phyloP scores from a whole-genome alignment of 1,139 yeast genomes.

The Sugiyamaella grinbergsii region DNA sequence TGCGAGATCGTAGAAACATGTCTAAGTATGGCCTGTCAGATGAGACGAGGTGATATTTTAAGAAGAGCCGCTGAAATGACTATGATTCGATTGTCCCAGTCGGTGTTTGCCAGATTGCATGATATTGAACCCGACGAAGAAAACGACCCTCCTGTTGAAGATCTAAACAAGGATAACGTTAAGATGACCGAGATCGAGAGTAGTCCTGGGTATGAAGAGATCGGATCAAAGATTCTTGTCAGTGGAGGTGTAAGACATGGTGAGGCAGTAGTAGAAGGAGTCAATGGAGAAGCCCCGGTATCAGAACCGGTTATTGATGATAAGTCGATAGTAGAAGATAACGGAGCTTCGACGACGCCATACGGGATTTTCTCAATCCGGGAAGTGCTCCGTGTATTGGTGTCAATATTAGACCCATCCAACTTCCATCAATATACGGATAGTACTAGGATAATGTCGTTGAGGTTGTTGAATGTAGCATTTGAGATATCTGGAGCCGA shows the following conservation, averaged over 20 bases:
- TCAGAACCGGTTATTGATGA: constrained; percentile 1
- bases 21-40: constrained; percentile 88
- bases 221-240: constrained; percentile 28
- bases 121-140: constrained; percentile 54
- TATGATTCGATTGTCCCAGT: constrained; percentile 63
- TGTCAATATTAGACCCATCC: constrained; percentile 82
- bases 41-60: constrained; percentile 85
- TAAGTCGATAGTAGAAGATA: constrained; percentile 26
- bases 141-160: constrained; percentile 32
- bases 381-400: constrained; percentile 70
- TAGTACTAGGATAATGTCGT: constrained; percentile 79
- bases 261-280: constrained; percentile 1
- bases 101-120: constrained; percentile 64
- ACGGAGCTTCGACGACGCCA: constrained; percentile 39
- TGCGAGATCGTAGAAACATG: constrained; percentile 92
- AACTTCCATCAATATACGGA: constrained; percentile 86
- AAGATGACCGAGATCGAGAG: constrained; percentile 15
- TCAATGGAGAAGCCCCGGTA: constrained; percentile 1
- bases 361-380: constrained; percentile 69
- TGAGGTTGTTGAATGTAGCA: constrained; percentile 72
- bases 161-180: constrained; percentile 21
- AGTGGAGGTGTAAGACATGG: constrained; percentile 10
- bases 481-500: constrained; percentile 78
- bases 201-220: constrained; percentile 24
- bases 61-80: constrained; percentile 90